A percentile compares a stretch with the other conserved stretches of the same genome.
These are phyloP conservation scores for Gynostemma pentaphyllum DNA, from an alignment of 306 rosid species.

Conservation along the genomic window DNA sequence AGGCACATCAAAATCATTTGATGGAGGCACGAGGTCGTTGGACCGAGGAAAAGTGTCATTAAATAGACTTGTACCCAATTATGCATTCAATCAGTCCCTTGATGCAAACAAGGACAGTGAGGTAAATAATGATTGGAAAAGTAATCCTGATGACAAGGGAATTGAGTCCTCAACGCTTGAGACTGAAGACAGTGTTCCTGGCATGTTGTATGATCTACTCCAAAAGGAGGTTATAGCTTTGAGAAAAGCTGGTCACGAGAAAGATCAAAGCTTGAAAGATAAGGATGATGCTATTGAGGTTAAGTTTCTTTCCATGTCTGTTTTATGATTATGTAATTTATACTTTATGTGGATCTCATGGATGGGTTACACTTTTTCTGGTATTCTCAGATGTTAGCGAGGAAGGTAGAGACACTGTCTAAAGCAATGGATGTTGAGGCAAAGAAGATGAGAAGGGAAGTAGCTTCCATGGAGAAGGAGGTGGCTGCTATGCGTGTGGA, in stretches of 20 bases:
- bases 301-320: constrained; percentile 14
- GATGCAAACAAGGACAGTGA: constrained; percentile 55
- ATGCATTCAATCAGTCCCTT: constrained; percentile 64
- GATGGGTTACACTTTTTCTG: neutral
- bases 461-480: constrained; percentile 95
- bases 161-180: constrained; percentile 52
- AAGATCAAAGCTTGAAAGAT: constrained; percentile 96
- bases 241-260: constrained; percentile 92
- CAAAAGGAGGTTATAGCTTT: constrained; percentile 88
- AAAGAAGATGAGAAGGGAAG: constrained; percentile 99
- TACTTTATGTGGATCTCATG: neutral
- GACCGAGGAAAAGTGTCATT: constrained; percentile 78
- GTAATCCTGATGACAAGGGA: constrained; percentile 67
- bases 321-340: constrained; percentile 1
- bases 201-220: constrained; percentile 72
- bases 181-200: constrained; percentile 71
- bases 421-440: constrained; percentile 99
- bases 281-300: constrained; percentile 99
- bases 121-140: constrained; percentile 52
- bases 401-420: constrained; percentile 95
- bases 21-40: constrained; percentile 89
- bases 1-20: constrained; percentile 96
- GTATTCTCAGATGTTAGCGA: constrained; percentile 67
- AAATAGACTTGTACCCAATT: constrained; percentile 62
- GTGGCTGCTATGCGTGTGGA: constrained; percentile 99